Conservation (phyloP, 1,139 yeast species). For the Yamadazyma diospyri region DNA sequence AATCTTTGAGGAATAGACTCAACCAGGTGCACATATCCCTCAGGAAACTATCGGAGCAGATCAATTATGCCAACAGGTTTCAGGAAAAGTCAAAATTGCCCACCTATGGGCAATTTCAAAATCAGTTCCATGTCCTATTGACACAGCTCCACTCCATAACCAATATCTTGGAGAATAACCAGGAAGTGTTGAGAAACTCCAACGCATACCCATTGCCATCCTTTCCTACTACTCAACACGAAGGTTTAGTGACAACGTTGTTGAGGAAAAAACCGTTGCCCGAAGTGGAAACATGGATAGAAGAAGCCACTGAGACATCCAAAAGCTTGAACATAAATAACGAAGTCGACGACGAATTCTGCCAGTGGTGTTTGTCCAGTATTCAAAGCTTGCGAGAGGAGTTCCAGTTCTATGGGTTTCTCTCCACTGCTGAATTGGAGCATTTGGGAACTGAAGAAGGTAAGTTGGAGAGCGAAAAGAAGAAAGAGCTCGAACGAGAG, state of each 20-base stretch:
- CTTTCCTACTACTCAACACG: slow-evolving; percentile 83
- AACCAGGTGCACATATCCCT: slow-evolving; percentile 45
- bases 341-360: slow-evolving; percentile 49
- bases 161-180: slow-evolving; percentile 58
- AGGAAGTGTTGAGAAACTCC: slow-evolving; percentile 56
- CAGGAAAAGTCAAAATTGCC: slow-evolving; percentile 38
- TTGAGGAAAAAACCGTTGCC: slow-evolving; percentile 85
- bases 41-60: slow-evolving; percentile 41
- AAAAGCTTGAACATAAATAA: slow-evolving; percentile 25
- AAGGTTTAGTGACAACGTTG: slow-evolving; percentile 75
- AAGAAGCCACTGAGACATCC: slow-evolving; percentile 44
- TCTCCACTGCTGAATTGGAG: slow-evolving; percentile 47
- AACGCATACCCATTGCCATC: slow-evolving; percentile 79
- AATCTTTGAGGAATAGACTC: slow-evolving; percentile 39
- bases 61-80: slow-evolving; percentile 38
- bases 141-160: slow-evolving; percentile 80
- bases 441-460: slow-evolving; percentile 40
- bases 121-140: slow-evolving; percentile 77
- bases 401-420: slow-evolving; percentile 61
- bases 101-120: slow-evolving; percentile 51
- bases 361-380: slow-evolving; percentile 58
- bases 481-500: slow-evolving; percentile 25
- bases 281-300: slow-evolving; percentile 86
- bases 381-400: slow-evolving; percentile 52
- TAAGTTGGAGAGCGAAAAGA: slow-evolving; percentile 26